Conservation (phyloP, 2,329 filamentous ascomycete genomes). For the Orbilia quercus region DNA sequence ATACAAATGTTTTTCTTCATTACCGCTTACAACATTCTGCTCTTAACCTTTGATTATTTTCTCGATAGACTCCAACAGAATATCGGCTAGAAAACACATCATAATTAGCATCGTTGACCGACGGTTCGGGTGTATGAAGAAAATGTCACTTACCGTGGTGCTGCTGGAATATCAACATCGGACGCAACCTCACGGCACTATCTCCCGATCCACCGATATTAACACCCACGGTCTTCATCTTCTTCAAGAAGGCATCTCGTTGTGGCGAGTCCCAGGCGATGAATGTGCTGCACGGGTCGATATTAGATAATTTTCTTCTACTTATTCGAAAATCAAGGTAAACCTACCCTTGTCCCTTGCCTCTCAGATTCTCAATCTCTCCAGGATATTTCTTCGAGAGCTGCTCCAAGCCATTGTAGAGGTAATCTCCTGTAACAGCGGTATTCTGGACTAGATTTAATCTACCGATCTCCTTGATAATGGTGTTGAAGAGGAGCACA, state of each 20-base stretch:
- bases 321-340: neutral
- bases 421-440: constrained; percentile 78
- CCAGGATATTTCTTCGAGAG: constrained; percentile 78
- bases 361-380: constrained; percentile 83
- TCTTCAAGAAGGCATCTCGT: constrained; percentile 80
- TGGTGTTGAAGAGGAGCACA: constrained; percentile 85
- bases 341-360: constrained; percentile 77
- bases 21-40: neutral
- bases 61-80: constrained; percentile 81
- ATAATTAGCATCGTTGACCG: constrained; percentile 51
- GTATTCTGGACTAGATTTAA: constrained; percentile 83
- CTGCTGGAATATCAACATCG: constrained; percentile 93
- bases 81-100: constrained; percentile 68
- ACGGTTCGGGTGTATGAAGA: too few species aligned
- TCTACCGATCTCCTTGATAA: constrained; percentile 81
- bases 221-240: constrained; percentile 81
- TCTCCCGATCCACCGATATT: constrained; percentile 88
- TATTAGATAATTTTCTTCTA: neutral
- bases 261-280: constrained; percentile 88
- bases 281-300: constrained; percentile 72
- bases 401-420: constrained; percentile 75
- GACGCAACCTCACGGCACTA: constrained; percentile 79
- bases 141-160: constrained; percentile 72
- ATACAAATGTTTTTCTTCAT: constrained; percentile 14
- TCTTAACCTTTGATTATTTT: constrained; percentile 70